phyloP scores from a whole-genome alignment of 495 filamentous ascomycete genomes.

The Trichoderma orchidacearum region DNA sequence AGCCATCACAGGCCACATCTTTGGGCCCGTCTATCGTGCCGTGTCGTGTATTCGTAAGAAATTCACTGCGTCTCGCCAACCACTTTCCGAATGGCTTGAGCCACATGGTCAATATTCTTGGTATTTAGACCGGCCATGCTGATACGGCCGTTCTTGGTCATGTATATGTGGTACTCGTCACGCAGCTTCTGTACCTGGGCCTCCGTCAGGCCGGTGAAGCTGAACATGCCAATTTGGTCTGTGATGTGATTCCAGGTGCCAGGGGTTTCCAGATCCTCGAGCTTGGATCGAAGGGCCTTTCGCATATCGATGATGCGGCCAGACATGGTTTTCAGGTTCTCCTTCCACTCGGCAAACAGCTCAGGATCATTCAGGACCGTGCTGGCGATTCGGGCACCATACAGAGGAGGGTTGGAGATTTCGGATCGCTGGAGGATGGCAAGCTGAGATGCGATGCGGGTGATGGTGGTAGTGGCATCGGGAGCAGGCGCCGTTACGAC shows the following conservation, averaged over 20 bases:
- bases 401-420: constrained; percentile 92
- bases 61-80: constrained; percentile 24
- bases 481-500: constrained; percentile 65
- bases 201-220: constrained; percentile 84
- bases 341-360: constrained; percentile 90
- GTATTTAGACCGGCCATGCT: constrained; percentile 94
- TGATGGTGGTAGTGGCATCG: constrained; percentile 47
- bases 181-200: constrained; percentile 70
- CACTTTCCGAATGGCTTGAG: constrained; percentile 73
- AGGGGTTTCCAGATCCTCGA: constrained; percentile 73
- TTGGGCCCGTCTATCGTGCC: not conserved
- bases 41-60: not conserved
- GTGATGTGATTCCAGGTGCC: constrained; percentile 95
- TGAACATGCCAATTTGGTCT: constrained; percentile 99
- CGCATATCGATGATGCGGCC: constrained; percentile 90
- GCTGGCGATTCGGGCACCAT: constrained; percentile 80
- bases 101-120: constrained; percentile 83
- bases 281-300: constrained; percentile 52
- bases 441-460: constrained; percentile 69
- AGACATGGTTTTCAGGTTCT: constrained; percentile 83
- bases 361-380: constrained; percentile 66
- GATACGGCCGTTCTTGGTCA: constrained; percentile 98
- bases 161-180: constrained; percentile 80
- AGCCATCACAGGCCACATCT: not conserved
- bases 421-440: constrained; percentile 92